Evolutionary conservation across 2,329 filamentous ascomycete genomes (phyloP), one percentile per base, ranked within the genome.

Genomic region (Pseudogymnoascus sp.): DNA sequence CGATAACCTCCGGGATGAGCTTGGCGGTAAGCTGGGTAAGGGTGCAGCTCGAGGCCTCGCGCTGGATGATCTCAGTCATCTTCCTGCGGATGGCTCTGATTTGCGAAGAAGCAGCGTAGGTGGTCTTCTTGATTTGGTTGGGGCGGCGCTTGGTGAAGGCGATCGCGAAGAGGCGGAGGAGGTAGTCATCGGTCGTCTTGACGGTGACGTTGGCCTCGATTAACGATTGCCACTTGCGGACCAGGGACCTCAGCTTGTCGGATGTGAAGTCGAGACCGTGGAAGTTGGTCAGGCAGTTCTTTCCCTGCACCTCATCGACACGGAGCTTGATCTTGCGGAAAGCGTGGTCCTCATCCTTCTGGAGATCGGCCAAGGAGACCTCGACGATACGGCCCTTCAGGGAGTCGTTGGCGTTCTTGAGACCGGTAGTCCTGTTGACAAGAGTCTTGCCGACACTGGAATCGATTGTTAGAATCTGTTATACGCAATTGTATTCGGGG

Each of bases 121-220:
- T 99, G 75, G 95, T 99, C 90, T 97, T 99, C 90, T 96, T 96
- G 86, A 99, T 93, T 86, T 99, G 95, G 86, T 97, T 99, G 74
- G 91, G 92, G 77, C 95, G 89, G 81, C 92, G 87, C 90, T 97
- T 97, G 81, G 95, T 99, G 86, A 99, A 99, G 74, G 91, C 95
- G 74, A 99, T 99, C 79, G 91, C 91, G 84, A 99, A 99, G 74
- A 99, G 88, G 76, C 95, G 91, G 82, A 99, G 87, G 78, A 97
- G 93, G 86, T 99, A 97, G 83, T 99, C 95, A 78, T 99, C 95
- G 78, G 95, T 97, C 75, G 95, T 97, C 90, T 97, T 97, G 85
- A 99, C 93, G 71, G 96, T 96, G 77, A 97, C 88, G 81, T 99
- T 99, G 85, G 95, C 95, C 87, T 99, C 95, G 73, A 99, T 97